These are phyloP conservation scores for Xylariaceae sp. DNA, from an alignment of 2,329 filamentous ascomycete species.

Conservation along the genomic window DNA sequence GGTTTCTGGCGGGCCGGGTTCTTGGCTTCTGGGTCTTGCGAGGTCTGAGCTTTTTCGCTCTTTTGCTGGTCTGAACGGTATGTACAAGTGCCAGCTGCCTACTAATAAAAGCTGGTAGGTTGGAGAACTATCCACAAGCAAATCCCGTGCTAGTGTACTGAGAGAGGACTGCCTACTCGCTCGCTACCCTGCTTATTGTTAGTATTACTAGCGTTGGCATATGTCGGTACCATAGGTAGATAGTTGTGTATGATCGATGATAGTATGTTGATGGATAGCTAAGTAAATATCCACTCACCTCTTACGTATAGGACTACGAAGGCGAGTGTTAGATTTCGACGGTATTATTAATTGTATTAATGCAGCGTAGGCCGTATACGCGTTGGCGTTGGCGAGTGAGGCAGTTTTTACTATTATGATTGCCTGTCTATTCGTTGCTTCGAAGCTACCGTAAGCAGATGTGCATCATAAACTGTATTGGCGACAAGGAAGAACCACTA, in stretches of 20 bases:
- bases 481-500: neutral
- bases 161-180: constrained; percentile 1
- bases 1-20: constrained; percentile 28
- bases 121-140: constrained; percentile 11
- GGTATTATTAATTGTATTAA: too few species aligned
- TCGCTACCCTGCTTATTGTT: constrained; percentile 1
- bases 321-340: too few species aligned
- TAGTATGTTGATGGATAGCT: neutral
- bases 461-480: neutral
- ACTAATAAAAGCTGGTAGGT: too few species aligned
- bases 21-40: constrained; percentile 4
- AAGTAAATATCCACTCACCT: constrained; percentile 4
- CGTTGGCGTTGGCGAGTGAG: too few species aligned
- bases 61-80: too few species aligned
- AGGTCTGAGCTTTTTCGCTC: constrained; percentile 18
- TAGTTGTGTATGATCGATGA: constrained; percentile 22
- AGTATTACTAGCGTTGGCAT: constrained; percentile 12
- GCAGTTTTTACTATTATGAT: too few species aligned
- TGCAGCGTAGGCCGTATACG: too few species aligned
- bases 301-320: too few species aligned
- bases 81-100: too few species aligned
- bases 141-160: constrained; percentile 3
- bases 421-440: too few species aligned
- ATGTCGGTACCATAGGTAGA: constrained; percentile 8
- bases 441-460: too few species aligned